Evolutionary conservation across 2,329 filamentous ascomycete genomes (phyloP), one percentile per base, ranked within the genome.

Genomic region (Juglanconis sp.): DNA sequence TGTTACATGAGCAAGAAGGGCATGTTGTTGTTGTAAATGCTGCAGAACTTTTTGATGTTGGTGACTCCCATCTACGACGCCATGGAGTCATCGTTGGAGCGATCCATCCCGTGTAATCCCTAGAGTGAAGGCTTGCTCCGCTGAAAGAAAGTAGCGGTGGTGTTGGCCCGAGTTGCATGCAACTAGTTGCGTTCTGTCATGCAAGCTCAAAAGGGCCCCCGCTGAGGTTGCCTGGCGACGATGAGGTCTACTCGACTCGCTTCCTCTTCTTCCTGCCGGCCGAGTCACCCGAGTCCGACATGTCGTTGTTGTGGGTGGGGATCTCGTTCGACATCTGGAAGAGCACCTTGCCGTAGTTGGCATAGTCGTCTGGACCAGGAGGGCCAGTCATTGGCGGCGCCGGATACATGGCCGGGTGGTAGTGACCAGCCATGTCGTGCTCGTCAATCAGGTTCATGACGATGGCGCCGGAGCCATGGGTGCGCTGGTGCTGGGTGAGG

Each of bases 401-500:
- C 59, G 74, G 74, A 60, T 69, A 74, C 65, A 77, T 75, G 53
- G 77, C 77, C 35, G 73, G 68, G 56, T 66, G 64, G 30, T 63
- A 66, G 31, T 67, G 68, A 6, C 62, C 74, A 67, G 63, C 74
- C 65, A 70, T 73, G 4, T 91, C 88, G 48, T 83, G 83, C 58
- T 89, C 84, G 65, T 94, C 91, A 53, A 96, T 82, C 53, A 97
- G 84, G 70, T 91, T 91, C 89, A 98, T 94, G 70, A 96, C 88
- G 66, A 97, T 90, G 63, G 92, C 91, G 64, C 92, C 92, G 61
- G 88, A 89, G 59, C 92, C 92, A 71, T 99, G 95, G 4, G 95
- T 99, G 65, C 95, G 87, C 65, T 95, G 89, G 74, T 99, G 95
- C 78, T 99, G 95, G 31, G 92, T 91, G 15, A 99, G 85, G 81